A percentile compares a stretch with the other conserved stretches of the same genome.
These are phyloP conservation scores for Saprolegnia diclina DNA, from an alignment of 352 stramenopile genomes.

Conservation along the genomic window DNA sequence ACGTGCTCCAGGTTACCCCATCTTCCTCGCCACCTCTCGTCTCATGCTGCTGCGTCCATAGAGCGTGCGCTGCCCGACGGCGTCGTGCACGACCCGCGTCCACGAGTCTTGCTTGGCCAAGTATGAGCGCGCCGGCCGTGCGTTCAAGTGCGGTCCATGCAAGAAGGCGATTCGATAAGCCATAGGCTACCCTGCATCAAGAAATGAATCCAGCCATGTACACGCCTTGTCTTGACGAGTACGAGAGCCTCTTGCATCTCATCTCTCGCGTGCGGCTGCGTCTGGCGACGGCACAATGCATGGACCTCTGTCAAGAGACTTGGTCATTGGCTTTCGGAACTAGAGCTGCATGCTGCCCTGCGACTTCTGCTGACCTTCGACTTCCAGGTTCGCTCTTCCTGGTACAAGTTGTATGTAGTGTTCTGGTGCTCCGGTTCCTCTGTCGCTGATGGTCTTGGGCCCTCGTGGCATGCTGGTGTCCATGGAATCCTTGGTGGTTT, in stretches of 20 bases:
- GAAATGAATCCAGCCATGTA: neutral
- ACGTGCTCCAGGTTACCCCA: constrained; percentile 50
- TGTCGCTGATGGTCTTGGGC: too few species aligned
- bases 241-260: too few species aligned
- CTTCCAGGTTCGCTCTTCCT: too few species aligned
- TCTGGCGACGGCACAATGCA: too few species aligned
- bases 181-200: neutral
- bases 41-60: neutral
- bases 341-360: too few species aligned
- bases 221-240: neutral
- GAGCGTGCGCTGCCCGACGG: constrained; percentile 19
- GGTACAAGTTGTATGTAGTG: too few species aligned
- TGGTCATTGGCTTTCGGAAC: too few species aligned
- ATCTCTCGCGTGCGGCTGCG: too few species aligned
- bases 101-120: constrained; percentile 20
- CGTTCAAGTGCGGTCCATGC: constrained; percentile 20
- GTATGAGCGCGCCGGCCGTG: neutral
- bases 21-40: neutral
- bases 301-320: too few species aligned
- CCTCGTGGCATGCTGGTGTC: neutral
- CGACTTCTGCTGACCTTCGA: too few species aligned
- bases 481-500: neutral
- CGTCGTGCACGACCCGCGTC: constrained; percentile 10
- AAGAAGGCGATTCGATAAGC: constrained; percentile 14
- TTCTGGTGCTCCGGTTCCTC: too few species aligned